These are phyloP conservation scores for Schwanniomyces etchellsii DNA, from an alignment of 1,139 yeast genomes.

Conservation along the genomic window DNA sequence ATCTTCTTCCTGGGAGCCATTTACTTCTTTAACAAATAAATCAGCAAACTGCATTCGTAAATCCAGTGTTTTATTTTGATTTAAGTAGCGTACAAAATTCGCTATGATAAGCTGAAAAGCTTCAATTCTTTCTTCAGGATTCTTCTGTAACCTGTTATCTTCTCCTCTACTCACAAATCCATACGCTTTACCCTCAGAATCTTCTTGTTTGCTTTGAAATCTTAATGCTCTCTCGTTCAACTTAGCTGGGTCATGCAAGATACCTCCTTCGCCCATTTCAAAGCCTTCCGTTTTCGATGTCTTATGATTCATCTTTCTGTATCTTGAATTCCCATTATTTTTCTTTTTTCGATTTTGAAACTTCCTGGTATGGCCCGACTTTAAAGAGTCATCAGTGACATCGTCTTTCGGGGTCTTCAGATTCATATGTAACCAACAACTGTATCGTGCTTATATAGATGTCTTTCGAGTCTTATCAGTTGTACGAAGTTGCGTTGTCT, in stretches of 20 bases:
- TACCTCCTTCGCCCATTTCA: neutral
- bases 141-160: conserved; percentile 43
- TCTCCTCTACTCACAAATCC: conserved; percentile 61
- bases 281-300: neutral
- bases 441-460: no score
- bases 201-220: conserved; percentile 8
- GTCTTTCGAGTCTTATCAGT: no score
- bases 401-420: no score
- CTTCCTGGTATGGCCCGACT: no score
- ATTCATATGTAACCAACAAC: no score
- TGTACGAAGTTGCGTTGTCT: no score
- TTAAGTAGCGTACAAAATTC: conserved; percentile 24
- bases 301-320: neutral
- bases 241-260: conserved; percentile 7
- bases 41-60: conserved; percentile 12
- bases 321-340: neutral
- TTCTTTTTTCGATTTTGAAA: no score
- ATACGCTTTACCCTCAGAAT: conserved; percentile 17
- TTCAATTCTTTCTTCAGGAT: conserved; percentile 29
- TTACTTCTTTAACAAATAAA: neutral
- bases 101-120: conserved; percentile 32
- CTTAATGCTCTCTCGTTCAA: conserved; percentile 12
- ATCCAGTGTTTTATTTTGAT: conserved; percentile 13
- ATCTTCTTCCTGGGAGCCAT: neutral
- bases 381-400: no score